Base-by-base conservation (phyloP, 805 yeast genomes). In the Suhomyces vadensis region DNA sequence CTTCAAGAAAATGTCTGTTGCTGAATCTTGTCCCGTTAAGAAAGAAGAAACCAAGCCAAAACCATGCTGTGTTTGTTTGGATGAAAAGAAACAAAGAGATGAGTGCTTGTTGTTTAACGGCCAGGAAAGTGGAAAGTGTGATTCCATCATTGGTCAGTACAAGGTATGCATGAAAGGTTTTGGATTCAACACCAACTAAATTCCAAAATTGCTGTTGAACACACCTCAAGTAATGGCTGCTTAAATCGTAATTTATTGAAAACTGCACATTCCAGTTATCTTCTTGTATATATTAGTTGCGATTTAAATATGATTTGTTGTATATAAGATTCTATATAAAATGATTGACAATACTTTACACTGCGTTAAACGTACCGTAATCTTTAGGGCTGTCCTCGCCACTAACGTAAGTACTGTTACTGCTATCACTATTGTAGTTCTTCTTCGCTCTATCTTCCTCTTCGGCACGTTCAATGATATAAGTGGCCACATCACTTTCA, bases 1-100 rank as follows among this genome's bases (percentile, higher is more conserved):
- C 24, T 14, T 19, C 24, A 14, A 33, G 10, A 37, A 10, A n/a
- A 40, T 40, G 43, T 33, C 43, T 23, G 33, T 26, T n/a, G n/a
- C 39, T 24, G 39, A 40, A 44, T 20, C 38, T 11, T 39, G 43
- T 20, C 37, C 35, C 6, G 35, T 29, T 14, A 47, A 44, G 10
- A 46, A 61, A 43, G 40, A 24, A 24, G 56, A 57, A 41, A 27
- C 67, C 29, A 84, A 88, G 61, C 95, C 95, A 52, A 92, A 91
- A 69, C 97, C 99, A 47, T 92, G 99, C 68, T 92, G 98, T 61
- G 98, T 92, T 17, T 94, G 98, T 66, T 78, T 83, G 54, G 86
- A 85, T 25, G 89, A 89, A 59, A 89, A 89, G 67, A 77, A 84
- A 48, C 63, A 69, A 19, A 79, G 98, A 60, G 99, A 92, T 58